Evolutionary conservation across 208 protist species (phyloP).

Genomic region (Trichomonas tenax): DNA sequence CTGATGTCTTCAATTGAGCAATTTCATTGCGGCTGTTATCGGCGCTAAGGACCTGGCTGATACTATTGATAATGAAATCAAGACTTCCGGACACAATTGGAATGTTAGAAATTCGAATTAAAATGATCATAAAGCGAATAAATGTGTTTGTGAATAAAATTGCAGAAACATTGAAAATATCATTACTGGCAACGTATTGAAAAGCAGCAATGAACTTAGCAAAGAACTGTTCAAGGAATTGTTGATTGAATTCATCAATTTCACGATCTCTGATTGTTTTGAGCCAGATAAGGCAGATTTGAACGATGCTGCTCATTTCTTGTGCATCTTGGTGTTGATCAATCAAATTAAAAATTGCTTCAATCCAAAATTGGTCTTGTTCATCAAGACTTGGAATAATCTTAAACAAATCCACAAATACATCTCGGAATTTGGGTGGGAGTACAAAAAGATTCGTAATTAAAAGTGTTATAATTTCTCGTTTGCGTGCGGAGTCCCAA

Average conservation of each 20-base stretch:
- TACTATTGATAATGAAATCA: not conserved
- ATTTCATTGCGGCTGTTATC: not conserved
- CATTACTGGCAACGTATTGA: not conserved
- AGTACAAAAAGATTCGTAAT: not conserved
- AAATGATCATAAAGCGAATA: not conserved
- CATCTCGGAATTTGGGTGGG: not conserved
- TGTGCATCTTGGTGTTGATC: not conserved
- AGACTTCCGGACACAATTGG: not conserved
- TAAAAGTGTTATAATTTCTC: not conserved
- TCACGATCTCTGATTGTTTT: not conserved
- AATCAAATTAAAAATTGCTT: not conserved
- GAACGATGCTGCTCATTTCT: not conserved
- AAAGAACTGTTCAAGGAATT: not conserved
- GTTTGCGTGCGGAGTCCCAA: not conserved
- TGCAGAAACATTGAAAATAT: not conserved
- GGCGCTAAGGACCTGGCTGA: not conserved
- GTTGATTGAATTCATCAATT: not conserved
- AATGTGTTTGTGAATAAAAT: not conserved
- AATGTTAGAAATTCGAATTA: not conserved
- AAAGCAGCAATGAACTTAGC: not conserved
- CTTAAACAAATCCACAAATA: not conserved
- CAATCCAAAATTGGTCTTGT: not conserved
- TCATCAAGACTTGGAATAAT: not conserved
- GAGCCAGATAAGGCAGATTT: not conserved
- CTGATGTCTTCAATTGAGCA: not conserved